phyloP scores from a whole-genome alignment of 2,329 filamentous ascomycete genomes.

The Diplodia seriata region DNA sequence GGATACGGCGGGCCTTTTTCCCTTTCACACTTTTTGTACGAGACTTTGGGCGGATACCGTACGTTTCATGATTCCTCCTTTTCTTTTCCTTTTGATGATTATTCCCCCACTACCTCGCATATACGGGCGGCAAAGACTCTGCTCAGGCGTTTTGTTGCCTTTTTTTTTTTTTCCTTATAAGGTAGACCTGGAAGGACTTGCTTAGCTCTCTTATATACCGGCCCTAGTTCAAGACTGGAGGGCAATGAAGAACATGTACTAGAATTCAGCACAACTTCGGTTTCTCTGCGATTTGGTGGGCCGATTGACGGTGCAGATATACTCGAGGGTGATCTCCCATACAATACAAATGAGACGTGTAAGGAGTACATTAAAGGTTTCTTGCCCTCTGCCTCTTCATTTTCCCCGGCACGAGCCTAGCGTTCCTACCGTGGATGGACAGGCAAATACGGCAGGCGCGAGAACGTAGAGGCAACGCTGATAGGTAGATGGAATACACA shows the following conservation, averaged over 20 bases:
- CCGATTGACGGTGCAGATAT: too few species aligned
- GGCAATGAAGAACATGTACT: not conserved
- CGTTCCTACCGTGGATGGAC: too few species aligned
- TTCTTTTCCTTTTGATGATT: not conserved
- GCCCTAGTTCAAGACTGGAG: not conserved
- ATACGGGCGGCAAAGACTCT: slow-evolving; percentile 1
- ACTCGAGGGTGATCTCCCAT: too few species aligned
- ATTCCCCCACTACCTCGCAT: not conserved
- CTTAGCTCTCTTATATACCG: not conserved
- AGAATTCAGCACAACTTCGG: not conserved
- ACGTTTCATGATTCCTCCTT: not conserved
- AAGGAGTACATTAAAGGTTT: too few species aligned
- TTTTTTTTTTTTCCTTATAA: not conserved
- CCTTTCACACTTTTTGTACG: not conserved
- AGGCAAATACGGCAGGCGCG: too few species aligned
- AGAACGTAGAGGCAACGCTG: too few species aligned
- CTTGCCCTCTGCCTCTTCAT: too few species aligned
- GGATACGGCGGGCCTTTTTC: not conserved
- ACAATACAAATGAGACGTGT: too few species aligned
- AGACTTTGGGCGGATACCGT: not conserved
- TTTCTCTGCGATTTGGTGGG: too few species aligned
- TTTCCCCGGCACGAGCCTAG: too few species aligned
- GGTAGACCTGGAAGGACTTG: not conserved
- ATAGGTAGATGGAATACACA: too few species aligned
- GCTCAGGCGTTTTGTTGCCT: not conserved